Percentiles rank a stretch among this genome's conserved stretches.
phyloP scores from a whole-genome alignment of 1,139 yeast genomes.

The Saccharomyces uvarum region DNA sequence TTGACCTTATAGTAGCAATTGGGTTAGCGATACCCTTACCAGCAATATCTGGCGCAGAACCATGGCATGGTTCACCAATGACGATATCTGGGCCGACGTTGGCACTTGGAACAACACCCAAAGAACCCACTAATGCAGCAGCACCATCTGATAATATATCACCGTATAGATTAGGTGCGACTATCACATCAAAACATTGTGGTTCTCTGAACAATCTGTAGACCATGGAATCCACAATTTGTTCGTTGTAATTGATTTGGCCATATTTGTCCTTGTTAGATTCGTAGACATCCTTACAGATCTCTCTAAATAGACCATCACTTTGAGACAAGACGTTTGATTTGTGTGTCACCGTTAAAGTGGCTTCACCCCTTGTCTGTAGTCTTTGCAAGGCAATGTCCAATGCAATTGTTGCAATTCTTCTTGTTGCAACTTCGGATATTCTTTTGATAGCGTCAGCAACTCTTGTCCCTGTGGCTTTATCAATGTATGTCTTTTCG shows the following conservation, averaged over 20 bases:
- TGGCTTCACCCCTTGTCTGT: constrained; percentile 61
- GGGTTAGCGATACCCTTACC: constrained; percentile 54
- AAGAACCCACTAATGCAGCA: constrained; percentile 95
- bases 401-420: constrained; percentile 84
- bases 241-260: constrained; percentile 70
- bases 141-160: constrained; percentile 97
- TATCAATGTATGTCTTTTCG: constrained; percentile 63
- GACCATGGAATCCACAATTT: constrained; percentile 98
- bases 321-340: constrained; percentile 87
- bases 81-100: constrained; percentile 94
- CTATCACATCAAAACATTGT: constrained; percentile 91
- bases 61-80: constrained; percentile 98
- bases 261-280: constrained; percentile 51
- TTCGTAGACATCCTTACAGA: constrained; percentile 70
- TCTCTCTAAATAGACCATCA: constrained; percentile 94
- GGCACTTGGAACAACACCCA: constrained; percentile 97
- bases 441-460: constrained; percentile 98
- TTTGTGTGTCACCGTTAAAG: constrained; percentile 90
- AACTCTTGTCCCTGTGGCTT: constrained; percentile 72
- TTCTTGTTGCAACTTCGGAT: constrained; percentile 74
- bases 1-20: constrained; percentile 92
- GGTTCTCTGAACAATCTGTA: constrained; percentile 98
- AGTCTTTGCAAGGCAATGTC: constrained; percentile 91
- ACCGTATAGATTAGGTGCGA: constrained; percentile 96
- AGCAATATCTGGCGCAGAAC: constrained; percentile 40